phyloP scores from a whole-genome alignment of 2,329 filamentous ascomycete species.

The Neofusicoccum parvum region DNA sequence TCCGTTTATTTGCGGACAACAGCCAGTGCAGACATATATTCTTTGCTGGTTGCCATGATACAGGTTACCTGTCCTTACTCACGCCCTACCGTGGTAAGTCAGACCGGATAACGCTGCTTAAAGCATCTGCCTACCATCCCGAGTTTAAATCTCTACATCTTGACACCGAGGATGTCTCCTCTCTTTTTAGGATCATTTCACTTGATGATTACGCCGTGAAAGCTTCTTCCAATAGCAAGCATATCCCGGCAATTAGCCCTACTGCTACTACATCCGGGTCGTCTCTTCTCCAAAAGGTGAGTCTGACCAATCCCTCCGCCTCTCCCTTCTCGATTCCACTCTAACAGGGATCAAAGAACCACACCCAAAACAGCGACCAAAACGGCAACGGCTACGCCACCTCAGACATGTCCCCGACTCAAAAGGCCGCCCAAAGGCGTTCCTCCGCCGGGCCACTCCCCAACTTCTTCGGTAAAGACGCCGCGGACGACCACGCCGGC shows the following conservation, averaged over 20 bases:
- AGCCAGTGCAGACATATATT: conserved; percentile 65
- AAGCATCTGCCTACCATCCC: conserved; percentile 52
- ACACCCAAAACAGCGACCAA: no score
- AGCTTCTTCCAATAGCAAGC: conserved; percentile 29
- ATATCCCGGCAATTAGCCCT: conserved; percentile 41
- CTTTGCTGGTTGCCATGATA: conserved; percentile 64
- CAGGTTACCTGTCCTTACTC: conserved; percentile 59
- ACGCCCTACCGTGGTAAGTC: conserved; percentile 53
- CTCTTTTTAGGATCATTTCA: conserved; percentile 45
- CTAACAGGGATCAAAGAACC: not conserved
- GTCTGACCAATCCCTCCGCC: not conserved
- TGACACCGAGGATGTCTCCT: conserved; percentile 53
- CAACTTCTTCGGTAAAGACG: no score
- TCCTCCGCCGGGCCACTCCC: no score
- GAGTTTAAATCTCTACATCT: conserved; percentile 58
- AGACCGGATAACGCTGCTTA: conserved; percentile 59
- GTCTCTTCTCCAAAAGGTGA: not conserved
- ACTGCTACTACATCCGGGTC: not conserved
- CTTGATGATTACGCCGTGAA: not conserved
- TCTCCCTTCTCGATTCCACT: not conserved
- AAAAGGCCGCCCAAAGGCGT: no score
- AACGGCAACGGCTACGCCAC: no score
- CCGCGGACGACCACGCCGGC: no score
- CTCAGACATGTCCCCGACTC: no score
- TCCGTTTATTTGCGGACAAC: conserved; percentile 58